Conservation (phyloP, 257 asterid genomes). For the Solanum ossicruentum region DNA sequence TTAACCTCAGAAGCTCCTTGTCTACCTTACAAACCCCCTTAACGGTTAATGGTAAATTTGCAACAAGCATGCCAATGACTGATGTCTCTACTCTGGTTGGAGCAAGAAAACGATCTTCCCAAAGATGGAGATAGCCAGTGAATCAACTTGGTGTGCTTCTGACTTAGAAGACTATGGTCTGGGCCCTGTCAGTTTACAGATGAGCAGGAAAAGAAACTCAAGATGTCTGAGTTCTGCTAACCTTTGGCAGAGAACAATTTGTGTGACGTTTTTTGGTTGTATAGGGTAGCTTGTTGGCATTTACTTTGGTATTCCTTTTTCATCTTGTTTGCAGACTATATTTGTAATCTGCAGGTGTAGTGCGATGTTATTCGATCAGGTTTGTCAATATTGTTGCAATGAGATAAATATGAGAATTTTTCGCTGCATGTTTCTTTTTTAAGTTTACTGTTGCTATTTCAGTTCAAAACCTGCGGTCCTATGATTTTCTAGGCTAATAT, state of each 20-base stretch:
- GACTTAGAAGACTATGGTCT: conserved; percentile 59
- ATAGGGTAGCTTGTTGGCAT: conserved; percentile 62
- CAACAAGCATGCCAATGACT: conserved; percentile 55
- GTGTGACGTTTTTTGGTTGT: conserved; percentile 56
- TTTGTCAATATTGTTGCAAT: conserved; percentile 55
- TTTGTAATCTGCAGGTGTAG: conserved; percentile 73
- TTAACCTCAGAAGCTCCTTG: conserved; percentile 18
- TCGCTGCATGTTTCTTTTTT: background rate
- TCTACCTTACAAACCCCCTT: conserved; percentile 13
- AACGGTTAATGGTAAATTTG: conserved; percentile 42
- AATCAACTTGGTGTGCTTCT: conserved; percentile 44
- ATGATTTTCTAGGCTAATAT: background rate
- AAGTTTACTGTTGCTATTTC: background rate
- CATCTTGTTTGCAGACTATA: conserved; percentile 54
- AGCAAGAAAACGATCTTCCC: conserved; percentile 14
- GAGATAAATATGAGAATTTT: conserved; percentile 8
- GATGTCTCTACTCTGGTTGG: conserved; percentile 23
- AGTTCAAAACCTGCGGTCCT: background rate
- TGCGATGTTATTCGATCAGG: conserved; percentile 62
- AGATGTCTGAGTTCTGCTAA: conserved; percentile 55
- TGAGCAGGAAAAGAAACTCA: conserved; percentile 26
- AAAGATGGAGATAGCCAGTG: conserved; percentile 4
- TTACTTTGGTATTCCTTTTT: conserved; percentile 22
- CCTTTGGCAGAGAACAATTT: conserved; percentile 38
- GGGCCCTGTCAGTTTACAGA: conserved; percentile 33